A percentile compares a stretch with the other conserved stretches of the same genome.
These are phyloP conservation scores for Phytopythium boreale DNA, from an alignment of 352 stramenopile species.

Conservation along the genomic window DNA sequence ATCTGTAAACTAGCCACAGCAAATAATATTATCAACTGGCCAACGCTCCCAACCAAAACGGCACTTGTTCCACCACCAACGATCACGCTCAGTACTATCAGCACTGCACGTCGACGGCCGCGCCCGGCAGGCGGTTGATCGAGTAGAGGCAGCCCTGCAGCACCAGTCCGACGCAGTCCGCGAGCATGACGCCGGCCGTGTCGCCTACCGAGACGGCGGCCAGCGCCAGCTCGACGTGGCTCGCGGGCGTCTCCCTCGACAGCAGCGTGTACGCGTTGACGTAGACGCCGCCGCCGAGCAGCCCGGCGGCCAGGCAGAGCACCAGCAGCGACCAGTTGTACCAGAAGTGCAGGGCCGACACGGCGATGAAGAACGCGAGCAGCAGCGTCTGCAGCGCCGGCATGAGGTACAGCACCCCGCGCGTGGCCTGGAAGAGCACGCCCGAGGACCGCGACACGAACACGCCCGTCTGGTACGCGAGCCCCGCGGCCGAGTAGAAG, in stretches of 20 bases:
- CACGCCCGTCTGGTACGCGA: slow-evolving; percentile 91
- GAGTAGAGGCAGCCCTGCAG: slow-evolving; percentile 93
- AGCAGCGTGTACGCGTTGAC: slow-evolving; percentile 92
- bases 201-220: slow-evolving; percentile 87
- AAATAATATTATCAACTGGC: neutral
- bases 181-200: slow-evolving; percentile 87
- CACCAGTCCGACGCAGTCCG: slow-evolving; percentile 85
- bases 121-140: slow-evolving; percentile 64
- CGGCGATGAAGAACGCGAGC: slow-evolving; percentile 84
- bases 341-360: slow-evolving; percentile 76
- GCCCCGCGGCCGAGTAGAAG: slow-evolving; percentile 91
- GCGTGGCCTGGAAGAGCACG: slow-evolving; percentile 71
- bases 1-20: neutral
- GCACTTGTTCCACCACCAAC: neutral
- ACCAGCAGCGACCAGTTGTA: slow-evolving; percentile 86
- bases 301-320: slow-evolving; percentile 83
- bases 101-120: slow-evolving; percentile 54
- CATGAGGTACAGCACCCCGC: slow-evolving; percentile 87
- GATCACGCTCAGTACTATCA: slow-evolving; percentile 22
- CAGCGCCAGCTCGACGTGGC: slow-evolving; percentile 87
- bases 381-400: slow-evolving; percentile 82
- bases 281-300: slow-evolving; percentile 89
- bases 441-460: slow-evolving; percentile 91
- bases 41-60: slow-evolving; percentile 1
- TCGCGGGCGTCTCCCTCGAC: slow-evolving; percentile 63